Evolutionary conservation across 2,329 filamentous ascomycete genomes (phyloP).

Genomic region (Aspergillus sp.): DNA sequence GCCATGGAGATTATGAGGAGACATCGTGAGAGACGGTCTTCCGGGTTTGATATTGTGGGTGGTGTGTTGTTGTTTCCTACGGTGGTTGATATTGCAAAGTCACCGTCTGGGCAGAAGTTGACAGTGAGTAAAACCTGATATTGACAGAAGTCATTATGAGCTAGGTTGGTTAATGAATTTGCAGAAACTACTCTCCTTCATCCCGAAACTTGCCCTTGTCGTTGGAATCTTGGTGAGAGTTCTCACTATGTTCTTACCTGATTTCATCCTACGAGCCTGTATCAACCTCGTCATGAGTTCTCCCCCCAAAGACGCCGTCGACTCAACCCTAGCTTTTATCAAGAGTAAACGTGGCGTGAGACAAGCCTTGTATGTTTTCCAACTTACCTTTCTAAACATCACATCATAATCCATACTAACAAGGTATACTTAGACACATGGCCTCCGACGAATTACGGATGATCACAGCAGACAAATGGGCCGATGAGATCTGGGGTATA

Average conservation of each 20-base stretch:
- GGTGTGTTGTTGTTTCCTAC: slow-evolving; percentile 71
- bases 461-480: slow-evolving; percentile 54
- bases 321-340: slow-evolving; percentile 48
- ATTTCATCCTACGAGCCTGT: slow-evolving; percentile 33
- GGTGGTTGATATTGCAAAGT: slow-evolving; percentile 64
- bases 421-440: slow-evolving; percentile 40
- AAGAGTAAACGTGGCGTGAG: slow-evolving; percentile 45
- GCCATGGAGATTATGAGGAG: slow-evolving; percentile 62
- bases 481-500: slow-evolving; percentile 56
- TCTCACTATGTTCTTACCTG: slow-evolving; percentile 40
- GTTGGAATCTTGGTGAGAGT: slow-evolving; percentile 36
- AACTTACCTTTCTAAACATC: not conserved
- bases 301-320: slow-evolving; percentile 34
- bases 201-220: slow-evolving; percentile 35
- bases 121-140: slow-evolving; percentile 20
- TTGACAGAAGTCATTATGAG: no score
- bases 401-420: slow-evolving; percentile 1
- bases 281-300: slow-evolving; percentile 41
- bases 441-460: slow-evolving; percentile 58
- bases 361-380: slow-evolving; percentile 47
- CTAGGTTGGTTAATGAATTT: not conserved
- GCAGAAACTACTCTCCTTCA: slow-evolving; percentile 26
- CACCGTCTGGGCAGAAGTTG: slow-evolving; percentile 55
- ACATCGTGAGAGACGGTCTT: slow-evolving; percentile 38
- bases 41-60: slow-evolving; percentile 35